Conservation (phyloP, 805 yeast genomes). For the Ogataea nitratoaversa region DNA sequence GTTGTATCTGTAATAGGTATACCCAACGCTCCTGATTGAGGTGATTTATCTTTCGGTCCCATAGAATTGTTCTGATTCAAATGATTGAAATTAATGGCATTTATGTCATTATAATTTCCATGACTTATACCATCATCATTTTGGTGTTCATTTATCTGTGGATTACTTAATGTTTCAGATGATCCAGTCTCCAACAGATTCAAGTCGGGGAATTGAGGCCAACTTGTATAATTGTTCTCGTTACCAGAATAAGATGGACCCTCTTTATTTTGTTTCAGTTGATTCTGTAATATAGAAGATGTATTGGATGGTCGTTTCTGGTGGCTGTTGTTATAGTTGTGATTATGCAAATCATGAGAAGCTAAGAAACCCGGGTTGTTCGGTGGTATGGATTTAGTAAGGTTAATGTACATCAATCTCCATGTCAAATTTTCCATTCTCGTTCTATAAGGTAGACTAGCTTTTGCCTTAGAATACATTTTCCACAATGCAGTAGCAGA, state of each 20-base stretch:
- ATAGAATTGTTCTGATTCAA: conserved; percentile 59
- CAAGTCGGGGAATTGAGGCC: conserved; percentile 34
- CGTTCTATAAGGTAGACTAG: conserved; percentile 66
- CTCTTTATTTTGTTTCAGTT: not conserved
- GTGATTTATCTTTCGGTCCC: conserved; percentile 27
- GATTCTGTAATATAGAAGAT: conserved; percentile 1
- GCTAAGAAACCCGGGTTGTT: not conserved
- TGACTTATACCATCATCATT: not conserved
- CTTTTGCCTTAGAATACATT: conserved; percentile 73
- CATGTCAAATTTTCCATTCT: conserved; percentile 84
- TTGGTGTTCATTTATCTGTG: not conserved
- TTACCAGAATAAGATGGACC: conserved; percentile 3
- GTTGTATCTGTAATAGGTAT: conserved; percentile 11
- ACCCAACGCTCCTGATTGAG: conserved; percentile 9
- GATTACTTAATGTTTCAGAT: not conserved
- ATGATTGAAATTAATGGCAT: conserved; percentile 56
- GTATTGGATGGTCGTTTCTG: not conserved
- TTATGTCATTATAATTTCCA: conserved; percentile 33
- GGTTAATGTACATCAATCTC: conserved; percentile 71
- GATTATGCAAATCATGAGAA: not conserved
- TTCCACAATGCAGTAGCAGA: conserved; percentile 65
- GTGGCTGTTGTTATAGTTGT: conserved; percentile 1
- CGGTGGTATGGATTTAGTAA: conserved; percentile 15
- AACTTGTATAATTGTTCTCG: conserved; percentile 22
- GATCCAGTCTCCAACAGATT: conserved; percentile 14